Percentiles rank a stretch among this genome's conserved stretches.
Evolutionary conservation across 2,329 filamentous ascomycete genomes (phyloP).

Genomic region (Penicillium sp.): DNA sequence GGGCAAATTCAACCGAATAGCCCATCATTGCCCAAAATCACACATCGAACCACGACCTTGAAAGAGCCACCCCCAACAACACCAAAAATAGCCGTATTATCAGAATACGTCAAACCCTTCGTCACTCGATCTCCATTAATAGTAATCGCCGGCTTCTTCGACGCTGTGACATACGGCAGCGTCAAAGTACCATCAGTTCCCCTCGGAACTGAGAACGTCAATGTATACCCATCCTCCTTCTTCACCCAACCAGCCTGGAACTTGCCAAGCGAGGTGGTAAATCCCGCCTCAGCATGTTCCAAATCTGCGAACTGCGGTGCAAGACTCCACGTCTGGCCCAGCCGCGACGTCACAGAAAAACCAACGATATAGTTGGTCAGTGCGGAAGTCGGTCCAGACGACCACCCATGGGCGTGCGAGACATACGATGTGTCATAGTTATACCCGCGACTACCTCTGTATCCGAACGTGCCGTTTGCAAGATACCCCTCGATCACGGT

Average conservation of each 20-base stretch:
- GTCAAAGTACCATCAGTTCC: conserved; percentile 26
- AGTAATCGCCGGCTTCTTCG: conserved; percentile 28
- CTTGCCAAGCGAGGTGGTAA: conserved; percentile 48
- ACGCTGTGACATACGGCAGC: conserved; percentile 24
- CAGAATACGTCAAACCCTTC: conserved; percentile 20
- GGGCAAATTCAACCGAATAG: too few relatives aligned
- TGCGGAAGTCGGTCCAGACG: conserved; percentile 45
- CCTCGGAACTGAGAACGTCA: conserved; percentile 26
- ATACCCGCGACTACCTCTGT: conserved; percentile 57
- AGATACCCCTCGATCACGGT: conserved; percentile 64
- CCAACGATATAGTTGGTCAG: conserved; percentile 51
- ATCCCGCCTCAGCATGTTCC: conserved; percentile 47
- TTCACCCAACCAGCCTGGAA: conserved; percentile 36
- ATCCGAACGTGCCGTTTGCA: conserved; percentile 59
- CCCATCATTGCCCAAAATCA: too few relatives aligned
- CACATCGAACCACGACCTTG: conserved; percentile 21
- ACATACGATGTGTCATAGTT: conserved; percentile 49
- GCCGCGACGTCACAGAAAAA: conserved; percentile 42
- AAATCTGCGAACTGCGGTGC: conserved; percentile 50
- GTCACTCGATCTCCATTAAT: conserved; percentile 26
- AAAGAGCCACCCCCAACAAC: conserved; percentile 28
- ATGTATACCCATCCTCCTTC: conserved; percentile 16
- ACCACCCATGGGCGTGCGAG: conserved; percentile 49
- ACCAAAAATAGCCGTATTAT: conserved; percentile 24
- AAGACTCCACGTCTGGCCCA: conserved; percentile 48